Conservation (phyloP, 345 rosid species). For the Odontarrhena argentea region DNA sequence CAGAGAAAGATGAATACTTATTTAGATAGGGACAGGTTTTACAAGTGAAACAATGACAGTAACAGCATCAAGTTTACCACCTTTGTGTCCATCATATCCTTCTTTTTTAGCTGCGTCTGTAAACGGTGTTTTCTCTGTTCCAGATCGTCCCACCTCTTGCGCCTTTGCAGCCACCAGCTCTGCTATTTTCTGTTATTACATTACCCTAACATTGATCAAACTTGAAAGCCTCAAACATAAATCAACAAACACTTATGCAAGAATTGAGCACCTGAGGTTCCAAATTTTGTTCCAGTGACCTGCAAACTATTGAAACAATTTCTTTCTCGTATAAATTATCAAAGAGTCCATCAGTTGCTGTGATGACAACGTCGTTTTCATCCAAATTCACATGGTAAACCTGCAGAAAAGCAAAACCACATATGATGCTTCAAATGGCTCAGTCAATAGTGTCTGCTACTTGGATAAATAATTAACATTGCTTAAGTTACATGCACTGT, state of each 20-base stretch:
- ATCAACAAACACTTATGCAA: conserved; percentile 19
- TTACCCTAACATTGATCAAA: background rate
- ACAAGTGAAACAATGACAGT: conserved; percentile 63
- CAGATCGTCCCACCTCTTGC: conserved; percentile 52
- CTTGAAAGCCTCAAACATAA: conserved; percentile 2
- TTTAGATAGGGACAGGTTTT: conserved; percentile 10
- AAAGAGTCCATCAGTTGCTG: conserved; percentile 76
- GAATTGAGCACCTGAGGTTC: conserved; percentile 58
- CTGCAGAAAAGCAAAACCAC: conserved; percentile 41
- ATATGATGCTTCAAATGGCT: background rate
- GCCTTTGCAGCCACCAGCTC: conserved; percentile 58
- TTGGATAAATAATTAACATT: background rate
- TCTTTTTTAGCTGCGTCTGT: conserved; percentile 72
- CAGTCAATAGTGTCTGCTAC: conserved; percentile 19
- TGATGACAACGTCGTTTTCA: conserved; percentile 60
- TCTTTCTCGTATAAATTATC: conserved; percentile 74
- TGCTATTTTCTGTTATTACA: conserved; percentile 58
- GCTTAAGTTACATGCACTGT: conserved; percentile 9
- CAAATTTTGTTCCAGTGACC: conserved; percentile 47
- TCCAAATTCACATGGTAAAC: conserved; percentile 52
- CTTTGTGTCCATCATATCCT: conserved; percentile 58
- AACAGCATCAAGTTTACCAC: conserved; percentile 71
- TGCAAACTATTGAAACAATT: conserved; percentile 52
- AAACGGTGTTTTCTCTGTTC: conserved; percentile 57
- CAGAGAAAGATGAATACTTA: conserved; percentile 6